phyloP scores from a whole-genome alignment of 805 yeast genomes.

The Cyberlindnera mississippiensis region DNA sequence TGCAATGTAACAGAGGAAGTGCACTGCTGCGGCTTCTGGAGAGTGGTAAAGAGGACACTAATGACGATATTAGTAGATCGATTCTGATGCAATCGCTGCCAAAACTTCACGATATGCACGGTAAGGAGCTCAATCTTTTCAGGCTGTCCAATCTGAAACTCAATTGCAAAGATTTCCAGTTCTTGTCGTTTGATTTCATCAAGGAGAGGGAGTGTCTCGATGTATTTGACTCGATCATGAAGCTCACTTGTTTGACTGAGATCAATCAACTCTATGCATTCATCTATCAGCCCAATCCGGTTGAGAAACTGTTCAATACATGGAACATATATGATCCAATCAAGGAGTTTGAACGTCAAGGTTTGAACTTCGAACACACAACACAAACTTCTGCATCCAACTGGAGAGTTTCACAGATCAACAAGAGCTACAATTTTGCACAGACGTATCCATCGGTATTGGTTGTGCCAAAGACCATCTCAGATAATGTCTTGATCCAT shows the following conservation, averaged over 20 bases:
- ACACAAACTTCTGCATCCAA: conserved; percentile 16
- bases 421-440: conserved; percentile 61
- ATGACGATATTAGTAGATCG: conserved; percentile 14
- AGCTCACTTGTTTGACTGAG: conserved; percentile 52
- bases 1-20: conserved; percentile 45
- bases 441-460: conserved; percentile 68
- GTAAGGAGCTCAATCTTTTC: conserved; percentile 26
- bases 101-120: conserved; percentile 13
- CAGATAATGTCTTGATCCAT: conserved; percentile 79
- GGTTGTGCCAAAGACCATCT: conserved; percentile 70
- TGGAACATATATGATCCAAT: conserved; percentile 68
- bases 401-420: conserved; percentile 74
- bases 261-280: conserved; percentile 73
- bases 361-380: conserved; percentile 35
- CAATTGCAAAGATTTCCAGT: conserved; percentile 81
- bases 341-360: conserved; percentile 73
- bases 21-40: conserved; percentile 29
- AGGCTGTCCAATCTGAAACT: conserved; percentile 56
- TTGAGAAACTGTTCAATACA: conserved; percentile 59
- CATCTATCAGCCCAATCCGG: conserved; percentile 67
- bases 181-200: conserved; percentile 69
- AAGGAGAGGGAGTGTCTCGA: conserved; percentile 58
- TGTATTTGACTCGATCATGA: conserved; percentile 68
- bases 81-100: conserved; percentile 14
- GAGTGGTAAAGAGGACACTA: conserved; percentile 5